phyloP scores from a whole-genome alignment of 441 rosid genomes.

The Rhodomyrtus psidioides region DNA sequence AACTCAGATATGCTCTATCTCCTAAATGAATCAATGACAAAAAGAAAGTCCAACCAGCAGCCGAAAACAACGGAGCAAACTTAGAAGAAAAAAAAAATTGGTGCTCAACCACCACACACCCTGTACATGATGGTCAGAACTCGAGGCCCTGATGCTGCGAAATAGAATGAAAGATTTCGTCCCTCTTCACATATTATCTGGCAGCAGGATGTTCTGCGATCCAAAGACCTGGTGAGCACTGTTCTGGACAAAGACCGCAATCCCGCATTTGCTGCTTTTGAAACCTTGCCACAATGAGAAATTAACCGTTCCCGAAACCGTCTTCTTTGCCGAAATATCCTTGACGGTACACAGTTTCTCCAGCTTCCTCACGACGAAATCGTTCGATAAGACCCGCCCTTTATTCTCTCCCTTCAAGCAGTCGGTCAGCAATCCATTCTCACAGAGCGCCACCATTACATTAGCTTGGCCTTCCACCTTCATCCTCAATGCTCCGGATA shows the following conservation, averaged over 20 bases:
- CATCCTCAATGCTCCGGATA: conserved; percentile 50
- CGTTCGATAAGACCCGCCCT: conserved; percentile 64
- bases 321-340: conserved; percentile 54
- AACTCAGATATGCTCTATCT: neutral
- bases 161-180: neutral
- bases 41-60: neutral
- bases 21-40: neutral
- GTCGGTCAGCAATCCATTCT: conserved; percentile 60
- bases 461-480: conserved; percentile 47
- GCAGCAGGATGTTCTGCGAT: conserved; percentile 51
- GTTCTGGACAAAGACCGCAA: conserved; percentile 61
- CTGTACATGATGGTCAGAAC: conserved; percentile 18
- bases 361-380: conserved; percentile 70
- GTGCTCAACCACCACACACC: conserved; percentile 5
- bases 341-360: conserved; percentile 63
- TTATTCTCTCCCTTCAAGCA: conserved; percentile 66
- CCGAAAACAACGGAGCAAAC: neutral
- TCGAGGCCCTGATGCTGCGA: neutral
- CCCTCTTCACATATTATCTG: conserved; percentile 32
- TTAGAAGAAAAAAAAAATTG: neutral
- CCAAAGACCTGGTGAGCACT: conserved; percentile 61
- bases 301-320: conserved; percentile 47
- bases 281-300: conserved; percentile 73
- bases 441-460: conserved; percentile 76
- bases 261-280: conserved; percentile 54